These are phyloP conservation scores for Fusarium proliferatum DNA, from an alignment of 2,329 filamentous ascomycete species.

Conservation along the genomic window DNA sequence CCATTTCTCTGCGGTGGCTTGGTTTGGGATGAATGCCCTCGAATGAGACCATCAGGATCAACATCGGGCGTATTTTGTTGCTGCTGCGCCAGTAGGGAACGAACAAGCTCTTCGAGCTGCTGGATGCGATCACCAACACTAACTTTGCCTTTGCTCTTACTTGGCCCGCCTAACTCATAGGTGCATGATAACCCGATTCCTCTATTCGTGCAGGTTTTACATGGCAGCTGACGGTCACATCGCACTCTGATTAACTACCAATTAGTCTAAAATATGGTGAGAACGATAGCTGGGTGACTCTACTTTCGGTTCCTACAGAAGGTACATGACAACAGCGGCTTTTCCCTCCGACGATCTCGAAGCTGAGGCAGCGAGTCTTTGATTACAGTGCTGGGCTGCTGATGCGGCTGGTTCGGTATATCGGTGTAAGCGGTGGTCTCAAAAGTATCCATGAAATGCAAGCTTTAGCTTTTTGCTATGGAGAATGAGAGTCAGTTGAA, in stretches of 20 bases:
- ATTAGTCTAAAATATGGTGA: too few relatives aligned
- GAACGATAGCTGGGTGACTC: too few relatives aligned
- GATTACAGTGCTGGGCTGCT: too few relatives aligned
- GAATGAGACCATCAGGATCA: not conserved
- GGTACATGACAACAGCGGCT: not conserved
- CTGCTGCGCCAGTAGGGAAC: not conserved
- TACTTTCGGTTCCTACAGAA: not conserved
- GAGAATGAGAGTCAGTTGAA: not conserved
- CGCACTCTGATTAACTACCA: too few relatives aligned
- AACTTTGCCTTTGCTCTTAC: not conserved
- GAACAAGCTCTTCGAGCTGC: not conserved
- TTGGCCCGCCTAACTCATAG: not conserved
- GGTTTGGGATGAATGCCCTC: not conserved
- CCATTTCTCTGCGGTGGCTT: not conserved
- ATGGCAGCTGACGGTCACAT: not conserved
- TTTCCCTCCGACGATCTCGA: not conserved
- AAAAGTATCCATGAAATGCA: not conserved
- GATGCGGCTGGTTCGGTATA: not conserved
- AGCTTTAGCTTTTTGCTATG: accelerated
- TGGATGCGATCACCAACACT: not conserved
- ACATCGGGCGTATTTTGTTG: not conserved
- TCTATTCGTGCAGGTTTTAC: not conserved
- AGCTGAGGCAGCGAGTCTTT: not conserved
- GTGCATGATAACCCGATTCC: not conserved
- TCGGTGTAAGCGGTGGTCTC: not conserved